Conservation (phyloP, 805 yeast species). For the Candida morakotiae region DNA sequence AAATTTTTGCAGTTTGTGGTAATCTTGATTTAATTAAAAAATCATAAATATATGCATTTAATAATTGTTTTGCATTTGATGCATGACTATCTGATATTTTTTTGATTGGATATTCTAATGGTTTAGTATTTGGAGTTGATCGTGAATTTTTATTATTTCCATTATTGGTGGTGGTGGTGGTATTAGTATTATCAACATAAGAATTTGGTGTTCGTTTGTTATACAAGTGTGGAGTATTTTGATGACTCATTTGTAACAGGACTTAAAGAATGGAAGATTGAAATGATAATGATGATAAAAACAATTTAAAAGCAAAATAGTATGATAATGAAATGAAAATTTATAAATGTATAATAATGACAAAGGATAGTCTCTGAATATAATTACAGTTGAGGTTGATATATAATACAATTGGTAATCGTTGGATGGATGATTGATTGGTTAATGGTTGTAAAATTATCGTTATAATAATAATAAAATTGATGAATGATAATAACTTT, state of each 20-base stretch:
- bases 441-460: too few relatives aligned
- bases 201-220: slow-evolving; percentile 28
- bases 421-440: too few relatives aligned
- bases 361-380: too few relatives aligned
- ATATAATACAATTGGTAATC: too few relatives aligned
- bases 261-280: neutral
- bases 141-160: neutral
- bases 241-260: slow-evolving; percentile 27
- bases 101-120: slow-evolving; percentile 1
- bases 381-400: too few relatives aligned
- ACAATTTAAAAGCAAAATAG: neutral
- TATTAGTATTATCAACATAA: slow-evolving; percentile 3
- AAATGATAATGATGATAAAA: neutral
- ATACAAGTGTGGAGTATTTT: slow-evolving; percentile 32
- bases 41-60: slow-evolving; percentile 85
- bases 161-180: slow-evolving; percentile 2
- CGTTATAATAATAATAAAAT: too few relatives aligned
- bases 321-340: neutral
- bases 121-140: neutral
- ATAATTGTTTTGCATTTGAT: slow-evolving; percentile 45
- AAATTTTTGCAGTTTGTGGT: slow-evolving; percentile 66
- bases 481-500: too few relatives aligned
- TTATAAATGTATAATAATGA: neutral
- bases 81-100: slow-evolving; percentile 42
- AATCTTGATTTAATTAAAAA: slow-evolving; percentile 73